Evolutionary conservation across 225 moss, liverwort and hornwort species (phyloP), one percentile per base, ranked within the genome.

Genomic region (Ulota crispa): DNA sequence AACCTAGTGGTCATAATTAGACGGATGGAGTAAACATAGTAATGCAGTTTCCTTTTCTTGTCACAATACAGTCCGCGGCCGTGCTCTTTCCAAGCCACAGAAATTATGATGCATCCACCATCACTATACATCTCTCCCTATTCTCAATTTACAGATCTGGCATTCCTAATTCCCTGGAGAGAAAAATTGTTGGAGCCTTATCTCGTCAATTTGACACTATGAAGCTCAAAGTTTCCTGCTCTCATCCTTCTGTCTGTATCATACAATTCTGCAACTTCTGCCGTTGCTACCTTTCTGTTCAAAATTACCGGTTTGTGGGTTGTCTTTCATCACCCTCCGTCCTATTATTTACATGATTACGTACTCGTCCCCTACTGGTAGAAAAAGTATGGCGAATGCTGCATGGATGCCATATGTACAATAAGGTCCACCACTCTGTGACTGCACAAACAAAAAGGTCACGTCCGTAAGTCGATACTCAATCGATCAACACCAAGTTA

Each of bases 391-490:
- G 83, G 80, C 7, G 52, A 71, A 6, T 60, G 86, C 31, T 87
- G 89, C 82, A 77, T 43, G 9, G 89, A 87, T 57, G 88, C 88
- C 88, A 91, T 91, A 77, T 91, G 86, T 63, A 88, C 73, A 82
- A 91, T 86, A 31, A 91, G 82, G 76, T 91, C 90, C 78, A 86
- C 86, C 82, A 91, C 88, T 43, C 90, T 83, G 72, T 88, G 86
- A 68, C 90, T 91, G 88, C 84, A 86, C 56, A 74, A 37, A 62
- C 75, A 37, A 61, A 70, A 70, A 68, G 14, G 26, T n/a, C 7
- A 20, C 53, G 41, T 68, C 10, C 43, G 3, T 81, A 15, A 84
- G 80, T 73, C 6, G 6, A 26, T 56, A 32, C 64, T 64, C 28
- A 23, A 61, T 56, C 12, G 42, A 54, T 62, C 12, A 18, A 77